These are phyloP conservation scores for Hygrocybe coccinea DNA, from an alignment of 768 basidiomycete species.

Conservation along the genomic window DNA sequence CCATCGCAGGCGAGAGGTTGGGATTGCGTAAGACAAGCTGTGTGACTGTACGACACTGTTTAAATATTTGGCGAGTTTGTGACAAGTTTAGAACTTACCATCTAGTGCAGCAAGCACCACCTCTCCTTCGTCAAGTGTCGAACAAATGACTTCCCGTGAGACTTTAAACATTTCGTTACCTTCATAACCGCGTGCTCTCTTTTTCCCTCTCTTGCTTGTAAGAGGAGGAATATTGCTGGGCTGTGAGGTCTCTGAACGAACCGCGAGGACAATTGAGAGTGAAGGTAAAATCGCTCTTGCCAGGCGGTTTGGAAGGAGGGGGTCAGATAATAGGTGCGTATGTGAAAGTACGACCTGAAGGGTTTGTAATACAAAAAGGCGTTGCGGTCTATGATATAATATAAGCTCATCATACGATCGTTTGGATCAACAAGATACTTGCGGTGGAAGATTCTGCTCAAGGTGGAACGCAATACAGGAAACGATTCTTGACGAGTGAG, in stretches of 20 bases:
- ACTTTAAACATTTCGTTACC: constrained; percentile 67
- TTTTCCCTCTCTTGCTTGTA: constrained; percentile 56
- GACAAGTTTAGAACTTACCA: constrained; percentile 38
- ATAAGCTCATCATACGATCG: constrained; percentile 6
- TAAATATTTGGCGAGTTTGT: background rate
- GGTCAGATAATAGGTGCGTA: constrained; percentile 45
- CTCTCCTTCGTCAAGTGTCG: constrained; percentile 46
- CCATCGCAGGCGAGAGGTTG: constrained; percentile 47
- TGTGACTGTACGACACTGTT: constrained; percentile 39
- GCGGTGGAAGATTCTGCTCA: constrained; percentile 52
- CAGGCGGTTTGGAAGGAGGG: constrained; percentile 48
- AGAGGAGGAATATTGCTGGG: constrained; percentile 17
- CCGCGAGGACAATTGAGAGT: constrained; percentile 45
- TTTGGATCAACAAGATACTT: constrained; percentile 17
- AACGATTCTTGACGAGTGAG: constrained; percentile 51
- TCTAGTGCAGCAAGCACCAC: constrained; percentile 51
- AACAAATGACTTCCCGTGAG: constrained; percentile 44
- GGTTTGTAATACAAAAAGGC: constrained; percentile 42
- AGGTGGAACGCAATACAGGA: constrained; percentile 54
- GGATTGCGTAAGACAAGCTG: constrained; percentile 44
- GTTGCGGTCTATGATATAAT: constrained; percentile 29
- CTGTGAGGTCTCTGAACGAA: constrained; percentile 29
- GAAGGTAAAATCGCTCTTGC: constrained; percentile 48
- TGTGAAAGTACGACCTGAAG: constrained; percentile 39
- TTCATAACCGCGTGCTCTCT: constrained; percentile 65